Base-by-base conservation (phyloP, 106 monocot genomes). In the Apostasia ramifera region DNA sequence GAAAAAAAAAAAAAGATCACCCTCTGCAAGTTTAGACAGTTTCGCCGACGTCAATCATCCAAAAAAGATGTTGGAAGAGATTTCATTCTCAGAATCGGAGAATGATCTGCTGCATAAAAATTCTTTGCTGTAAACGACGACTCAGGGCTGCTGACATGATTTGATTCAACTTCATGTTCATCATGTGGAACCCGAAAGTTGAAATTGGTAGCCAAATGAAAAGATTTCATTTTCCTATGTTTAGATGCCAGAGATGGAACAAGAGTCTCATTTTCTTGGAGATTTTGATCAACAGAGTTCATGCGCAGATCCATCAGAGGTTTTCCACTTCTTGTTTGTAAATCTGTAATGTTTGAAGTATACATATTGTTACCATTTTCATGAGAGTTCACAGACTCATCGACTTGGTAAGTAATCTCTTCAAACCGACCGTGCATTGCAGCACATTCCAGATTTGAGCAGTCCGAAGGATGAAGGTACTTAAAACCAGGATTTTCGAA, bases 371-470 rank as follows among this genome's bases (percentile, higher is more conserved):
- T 44, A 38, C 62, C 61, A 55, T 76, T 76, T 70, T 69, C 80
- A 66, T 70, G 74, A n/a, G 63, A 50, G 7, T 75, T 67, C 40
- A 81, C 73, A 1, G 70, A 70, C 39, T 67, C 83, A 47, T 84
- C 81, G 6, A 68, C 47, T 58, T 78, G 73, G 71, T 81, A 86
- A 3, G 84, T 83, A 12, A 87, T 85, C 83, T 94, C 87, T 53
- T 81, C 90, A 44, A 94, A 94, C 15, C 90, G 71, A 5, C 94
- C 85, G 59, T 87, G 90, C 76, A 86, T 73, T 44, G 81, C 74
- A 53, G 82, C 66, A 66, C 76, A 79, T 42, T 81, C 74, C 41
- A 65, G 63, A 37, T 75, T 51, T 2, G 74, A 60, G 50, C 85
- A 79, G 58, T 67, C 69, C 1, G 39, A 26, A 2, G 58, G 48